phyloP scores from a whole-genome alignment of 2,329 filamentous ascomycete species.

The Aspergillus sojae region DNA sequence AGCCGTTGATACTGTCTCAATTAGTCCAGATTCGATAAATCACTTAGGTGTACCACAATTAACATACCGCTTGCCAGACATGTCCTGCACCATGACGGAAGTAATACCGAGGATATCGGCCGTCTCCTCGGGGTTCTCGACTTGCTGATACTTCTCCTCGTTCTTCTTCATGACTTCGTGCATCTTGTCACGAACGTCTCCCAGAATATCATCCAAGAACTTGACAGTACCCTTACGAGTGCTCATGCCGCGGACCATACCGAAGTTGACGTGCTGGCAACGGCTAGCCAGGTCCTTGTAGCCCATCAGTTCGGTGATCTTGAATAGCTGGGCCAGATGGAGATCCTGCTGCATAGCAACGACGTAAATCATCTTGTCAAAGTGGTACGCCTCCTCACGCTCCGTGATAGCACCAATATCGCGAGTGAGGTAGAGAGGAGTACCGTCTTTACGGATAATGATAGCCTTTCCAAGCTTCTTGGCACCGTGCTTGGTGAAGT shows the following conservation, averaged over 20 bases:
- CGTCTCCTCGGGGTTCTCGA: conserved; percentile 77
- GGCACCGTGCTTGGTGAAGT: conserved; percentile 68
- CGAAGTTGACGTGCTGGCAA: conserved; percentile 67
- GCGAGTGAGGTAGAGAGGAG: conserved; percentile 68
- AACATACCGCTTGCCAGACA: conserved; percentile 84
- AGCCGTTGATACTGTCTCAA: conserved; percentile 59
- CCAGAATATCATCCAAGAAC: conserved; percentile 72
- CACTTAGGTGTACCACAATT: conserved; percentile 21
- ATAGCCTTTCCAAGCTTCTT: conserved; percentile 71
- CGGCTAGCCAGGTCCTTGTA: conserved; percentile 60
- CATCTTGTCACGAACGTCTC: conserved; percentile 89
- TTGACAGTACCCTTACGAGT: conserved; percentile 72
- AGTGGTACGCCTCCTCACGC: conserved; percentile 63
- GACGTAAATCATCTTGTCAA: conserved; percentile 71
- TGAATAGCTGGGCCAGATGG: conserved; percentile 67
- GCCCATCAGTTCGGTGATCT: conserved; percentile 65
- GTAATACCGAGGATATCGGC: conserved; percentile 91
- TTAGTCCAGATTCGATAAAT: conserved; percentile 50
- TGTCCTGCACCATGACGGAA: conserved; percentile 96
- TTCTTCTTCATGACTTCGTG: conserved; percentile 96
- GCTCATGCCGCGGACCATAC: conserved; percentile 68
- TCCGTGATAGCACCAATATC: conserved; percentile 69
- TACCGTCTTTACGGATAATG: conserved; percentile 68
- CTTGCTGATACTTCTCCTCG: conserved; percentile 83
- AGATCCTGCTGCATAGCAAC: conserved; percentile 67